Percentiles rank a stretch among this genome's conserved stretches.
phyloP scores from a whole-genome alignment of 1,284 basidiomycete species.

The Athelia psychrophila region DNA sequence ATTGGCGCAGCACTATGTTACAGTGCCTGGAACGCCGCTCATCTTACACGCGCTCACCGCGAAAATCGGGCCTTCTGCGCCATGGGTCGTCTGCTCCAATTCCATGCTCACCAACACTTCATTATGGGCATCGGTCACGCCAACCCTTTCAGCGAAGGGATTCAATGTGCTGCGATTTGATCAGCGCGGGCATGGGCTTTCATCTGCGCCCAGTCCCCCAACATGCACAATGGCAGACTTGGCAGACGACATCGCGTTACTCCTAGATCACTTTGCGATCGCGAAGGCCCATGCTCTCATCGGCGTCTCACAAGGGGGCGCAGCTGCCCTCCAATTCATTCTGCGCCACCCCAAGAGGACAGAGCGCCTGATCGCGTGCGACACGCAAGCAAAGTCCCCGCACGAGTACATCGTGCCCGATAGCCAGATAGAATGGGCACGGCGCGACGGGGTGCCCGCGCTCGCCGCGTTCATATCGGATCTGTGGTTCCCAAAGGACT shows the following conservation, averaged over 20 bases:
- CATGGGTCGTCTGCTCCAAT: constrained; percentile 47
- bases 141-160: constrained; percentile 24
- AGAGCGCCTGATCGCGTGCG: constrained; percentile 38
- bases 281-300: constrained; percentile 37
- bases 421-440: constrained; percentile 21
- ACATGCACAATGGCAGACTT: constrained; percentile 26
- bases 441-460: constrained; percentile 33
- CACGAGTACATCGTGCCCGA: constrained; percentile 35
- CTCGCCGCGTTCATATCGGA: constrained; percentile 37
- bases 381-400: constrained; percentile 46
- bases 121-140: constrained; percentile 42
- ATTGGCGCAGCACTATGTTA: neutral
- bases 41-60: constrained; percentile 40
- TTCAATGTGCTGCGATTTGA: constrained; percentile 47
- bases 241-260: constrained; percentile 37
- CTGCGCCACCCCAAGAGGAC: constrained; percentile 25
- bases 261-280: constrained; percentile 30
- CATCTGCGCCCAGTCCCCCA: constrained; percentile 26
- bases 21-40: constrained; percentile 10
- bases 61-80: constrained; percentile 31
- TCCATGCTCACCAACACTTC: constrained; percentile 41
- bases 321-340: constrained; percentile 39
- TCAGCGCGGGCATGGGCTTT: constrained; percentile 45
- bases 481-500: constrained; percentile 38
- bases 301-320: constrained; percentile 50